phyloP scores from a whole-genome alignment of 2,329 filamentous ascomycete species.

The Lecanicillium sp. region DNA sequence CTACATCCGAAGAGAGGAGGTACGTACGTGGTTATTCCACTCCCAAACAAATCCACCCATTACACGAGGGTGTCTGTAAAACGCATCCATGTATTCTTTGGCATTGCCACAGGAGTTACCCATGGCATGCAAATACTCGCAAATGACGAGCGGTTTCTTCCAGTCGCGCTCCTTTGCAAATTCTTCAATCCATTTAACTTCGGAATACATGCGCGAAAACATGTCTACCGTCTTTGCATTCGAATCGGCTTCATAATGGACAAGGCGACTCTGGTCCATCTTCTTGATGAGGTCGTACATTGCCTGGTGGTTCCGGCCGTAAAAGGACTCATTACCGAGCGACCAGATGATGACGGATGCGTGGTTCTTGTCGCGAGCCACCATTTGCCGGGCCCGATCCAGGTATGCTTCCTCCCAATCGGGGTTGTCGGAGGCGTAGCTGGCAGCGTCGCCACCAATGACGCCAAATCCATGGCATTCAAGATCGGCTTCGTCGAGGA shows the following conservation, averaged over 20 bases:
- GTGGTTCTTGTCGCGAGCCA: constrained; percentile 53
- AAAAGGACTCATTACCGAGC: constrained; percentile 65
- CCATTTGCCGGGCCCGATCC: constrained; percentile 57
- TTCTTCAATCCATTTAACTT: constrained; percentile 35
- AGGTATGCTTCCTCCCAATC: constrained; percentile 58
- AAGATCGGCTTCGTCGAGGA: constrained; percentile 51
- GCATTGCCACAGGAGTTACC: constrained; percentile 63
- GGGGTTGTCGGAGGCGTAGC: constrained; percentile 52
- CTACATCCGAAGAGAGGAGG: no score
- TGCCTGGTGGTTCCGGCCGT: constrained; percentile 57
- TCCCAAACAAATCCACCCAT: constrained; percentile 63
- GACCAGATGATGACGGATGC: constrained; percentile 64
- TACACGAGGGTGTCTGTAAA: constrained; percentile 39
- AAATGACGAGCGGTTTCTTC: constrained; percentile 50
- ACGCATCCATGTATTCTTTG: constrained; percentile 59
- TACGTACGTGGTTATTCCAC: constrained; percentile 50
- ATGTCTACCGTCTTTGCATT: constrained; percentile 53
- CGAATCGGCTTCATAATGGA: constrained; percentile 60
- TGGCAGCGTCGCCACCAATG: constrained; percentile 31
- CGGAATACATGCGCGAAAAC: constrained; percentile 58
- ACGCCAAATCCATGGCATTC: constrained; percentile 45
- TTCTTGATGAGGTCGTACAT: constrained; percentile 59
- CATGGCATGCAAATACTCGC: constrained; percentile 57
- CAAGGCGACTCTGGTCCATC: constrained; percentile 47
- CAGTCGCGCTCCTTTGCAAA: constrained; percentile 32